A percentile compares a stretch with the other conserved stretches of the same genome.
Evolutionary conservation across 2,329 filamentous ascomycete genomes (phyloP).

Genomic region (Aureobasidium subglaciale): DNA sequence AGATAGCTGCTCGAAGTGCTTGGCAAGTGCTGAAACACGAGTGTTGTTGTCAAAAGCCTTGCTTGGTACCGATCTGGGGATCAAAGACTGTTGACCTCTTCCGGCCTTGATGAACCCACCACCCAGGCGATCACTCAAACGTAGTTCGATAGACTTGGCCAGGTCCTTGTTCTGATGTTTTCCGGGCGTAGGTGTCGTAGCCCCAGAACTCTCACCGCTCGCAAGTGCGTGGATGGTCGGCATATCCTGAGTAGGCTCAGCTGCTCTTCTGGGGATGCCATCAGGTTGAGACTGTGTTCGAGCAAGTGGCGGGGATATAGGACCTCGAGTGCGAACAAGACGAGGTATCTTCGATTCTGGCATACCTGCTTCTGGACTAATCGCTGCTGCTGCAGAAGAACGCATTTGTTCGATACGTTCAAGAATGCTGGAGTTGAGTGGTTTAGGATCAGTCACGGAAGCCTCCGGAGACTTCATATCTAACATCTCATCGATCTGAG

Average conservation of each 20-base stretch:
- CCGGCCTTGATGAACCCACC: slow-evolving; percentile 56
- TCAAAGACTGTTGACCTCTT: slow-evolving; percentile 60
- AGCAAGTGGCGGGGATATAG: slow-evolving; percentile 40
- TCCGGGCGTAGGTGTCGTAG: slow-evolving; percentile 12
- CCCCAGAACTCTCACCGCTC: slow-evolving; percentile 14
- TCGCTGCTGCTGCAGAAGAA: slow-evolving; percentile 23
- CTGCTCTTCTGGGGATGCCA: slow-evolving; percentile 23
- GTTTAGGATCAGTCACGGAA: slow-evolving; percentile 27
- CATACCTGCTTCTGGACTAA: slow-evolving; percentile 19
- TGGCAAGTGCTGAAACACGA: slow-evolving; percentile 83
- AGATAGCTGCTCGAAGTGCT: slow-evolving; percentile 93
- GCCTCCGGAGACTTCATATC: slow-evolving; percentile 20
- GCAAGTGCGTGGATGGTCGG: slow-evolving; percentile 14
- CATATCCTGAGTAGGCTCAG: slow-evolving; percentile 1
- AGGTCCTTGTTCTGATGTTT: slow-evolving; percentile 28
- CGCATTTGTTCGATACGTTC: slow-evolving; percentile 33
- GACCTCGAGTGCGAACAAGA: slow-evolving; percentile 27
- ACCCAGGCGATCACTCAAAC: slow-evolving; percentile 65
- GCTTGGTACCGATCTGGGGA: slow-evolving; percentile 72
- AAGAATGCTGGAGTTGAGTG: slow-evolving; percentile 29
- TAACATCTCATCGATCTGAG: not conserved
- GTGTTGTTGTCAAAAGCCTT: slow-evolving; percentile 52
- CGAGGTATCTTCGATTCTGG: slow-evolving; percentile 30
- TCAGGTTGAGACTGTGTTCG: slow-evolving; percentile 47
- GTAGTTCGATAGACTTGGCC: slow-evolving; percentile 55